phyloP scores from a whole-genome alignment of 75 land plant species.

The Selaginella moellendorffii region DNA sequence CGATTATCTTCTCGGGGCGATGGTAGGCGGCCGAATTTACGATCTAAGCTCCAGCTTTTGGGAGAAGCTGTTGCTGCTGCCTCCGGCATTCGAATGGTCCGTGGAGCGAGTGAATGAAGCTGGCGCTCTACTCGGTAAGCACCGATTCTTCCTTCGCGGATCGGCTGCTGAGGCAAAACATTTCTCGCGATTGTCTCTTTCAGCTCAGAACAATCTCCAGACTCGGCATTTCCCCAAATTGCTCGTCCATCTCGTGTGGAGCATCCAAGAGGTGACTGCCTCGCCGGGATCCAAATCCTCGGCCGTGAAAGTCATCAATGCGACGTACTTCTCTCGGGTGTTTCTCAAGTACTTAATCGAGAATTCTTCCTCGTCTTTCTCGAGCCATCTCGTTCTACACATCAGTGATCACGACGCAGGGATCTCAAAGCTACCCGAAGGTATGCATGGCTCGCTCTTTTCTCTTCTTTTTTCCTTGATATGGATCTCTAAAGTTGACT shows the following conservation, averaged over 20 bases:
- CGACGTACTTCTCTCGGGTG: slow-evolving; percentile 45
- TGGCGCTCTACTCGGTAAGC: slow-evolving; percentile 42
- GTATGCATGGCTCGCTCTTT: slow-evolving; percentile 7
- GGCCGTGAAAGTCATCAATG: slow-evolving; percentile 45
- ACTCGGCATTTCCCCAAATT: slow-evolving; percentile 72
- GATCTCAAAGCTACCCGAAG: slow-evolving; percentile 19
- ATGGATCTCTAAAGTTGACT: neutral
- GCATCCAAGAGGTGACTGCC: slow-evolving; percentile 45
- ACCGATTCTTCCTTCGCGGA: neutral
- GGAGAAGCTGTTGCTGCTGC: slow-evolving; percentile 58
- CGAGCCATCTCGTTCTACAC: slow-evolving; percentile 30
- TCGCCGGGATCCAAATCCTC: slow-evolving; percentile 21
- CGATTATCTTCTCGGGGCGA: slow-evolving; percentile 45
- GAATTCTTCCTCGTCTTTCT: slow-evolving; percentile 33
- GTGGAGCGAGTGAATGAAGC: slow-evolving; percentile 34
- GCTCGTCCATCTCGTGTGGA: slow-evolving; percentile 49
- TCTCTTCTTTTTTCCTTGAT: neutral
- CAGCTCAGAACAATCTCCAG: slow-evolving; percentile 51
- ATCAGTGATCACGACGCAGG: slow-evolving; percentile 37
- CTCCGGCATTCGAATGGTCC: slow-evolving; percentile 47
- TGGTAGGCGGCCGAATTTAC: slow-evolving; percentile 43
- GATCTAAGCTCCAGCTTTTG: slow-evolving; percentile 56
- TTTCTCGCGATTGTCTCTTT: slow-evolving; percentile 7
- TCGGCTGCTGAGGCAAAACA: neutral
- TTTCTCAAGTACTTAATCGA: slow-evolving; percentile 71